Base-by-base conservation (phyloP, 352 stramenopile genomes). In the Pythium rhizo-oryzae region DNA sequence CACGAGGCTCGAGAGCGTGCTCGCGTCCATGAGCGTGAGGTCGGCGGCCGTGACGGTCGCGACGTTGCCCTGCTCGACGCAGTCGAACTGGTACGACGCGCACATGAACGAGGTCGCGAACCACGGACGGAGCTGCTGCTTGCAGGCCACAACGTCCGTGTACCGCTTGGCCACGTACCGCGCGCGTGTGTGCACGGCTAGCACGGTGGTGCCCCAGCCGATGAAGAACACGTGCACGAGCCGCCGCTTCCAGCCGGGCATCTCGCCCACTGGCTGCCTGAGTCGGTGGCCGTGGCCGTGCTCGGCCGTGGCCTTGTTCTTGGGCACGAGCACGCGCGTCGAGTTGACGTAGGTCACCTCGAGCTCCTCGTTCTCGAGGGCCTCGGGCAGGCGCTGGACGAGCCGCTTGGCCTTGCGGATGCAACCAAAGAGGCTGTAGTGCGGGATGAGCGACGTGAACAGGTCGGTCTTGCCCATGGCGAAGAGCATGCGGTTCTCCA, bases 81-180 rank as follows among this genome's bases (percentile, higher is more conserved):
- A 82, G 60, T 82, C 67, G 35, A 80, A 79, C 13, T 75, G 57
- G 63, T 74, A 80, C 25, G 70, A 73, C 21, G 72, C 72, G 23
- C 75, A 82, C 44, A 71, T 67, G 50, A 76, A 76, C 13, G 65
- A 63, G 9, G 53, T 78, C 25, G 56, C 51, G 47, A 80, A 78
- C 72, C 75, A 82, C 25, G 72, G 72, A 0, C 70, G 72, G 7
- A 78, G 70, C 55, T 53, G 43, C 50, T 76, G 65, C 62, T 73
- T 80, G 63, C 72, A 82, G 13, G 62, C 72, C 16, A 60, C 35
- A n/a, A 79, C 59, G 28, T 72, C 61, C 0, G 30, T 47, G 50
- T 65, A 65, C 12, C 39, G 50, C 25, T 65, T 57, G 9, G 72
- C 75, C 8, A 78, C 55, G 43, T 79, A 66, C 8, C 65, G 61